Base-by-base conservation (phyloP, 2,329 filamentous ascomycete species). In the Fusarium euwallaceae region DNA sequence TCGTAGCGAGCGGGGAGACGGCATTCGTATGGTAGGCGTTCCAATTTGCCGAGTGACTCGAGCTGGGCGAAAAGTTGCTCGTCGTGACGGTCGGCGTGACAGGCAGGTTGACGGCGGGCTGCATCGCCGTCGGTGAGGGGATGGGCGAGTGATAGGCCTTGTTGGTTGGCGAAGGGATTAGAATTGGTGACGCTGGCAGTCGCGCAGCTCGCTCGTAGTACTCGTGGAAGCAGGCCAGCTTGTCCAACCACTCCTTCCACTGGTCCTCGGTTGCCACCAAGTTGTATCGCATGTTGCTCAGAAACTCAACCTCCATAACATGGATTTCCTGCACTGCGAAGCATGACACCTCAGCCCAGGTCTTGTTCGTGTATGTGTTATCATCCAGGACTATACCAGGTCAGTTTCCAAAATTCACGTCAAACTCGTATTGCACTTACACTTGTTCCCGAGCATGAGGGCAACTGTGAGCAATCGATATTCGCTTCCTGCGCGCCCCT, bases 281-380 rank as follows among this genome's bases (percentile, higher is more conserved):
- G 78, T 94, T 95, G 84, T 98, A 99, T 79, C 96, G 92, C 92
- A 99, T 97, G 83, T 98, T 98, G 87, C 96, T 98, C 73, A 99
- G 87, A 79, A 99, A 99, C 82, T 99, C 97, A n/a, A 99, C 97
- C 82, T 99, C 97, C 97, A 99, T 99, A 53, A 98, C 93, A 82
- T 99, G 97, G 61, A 99, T 98, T 83, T 99, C 97, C 70, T 93
- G 92, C 14, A 98, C 96, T 2, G 94, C 92, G 71, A 99, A 98
- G 53, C 94, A 94, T 1, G 97, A 98, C 12, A 99, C 97, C 79
- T 99, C 97, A 3, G 96, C 97, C 97, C 97, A 99, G 0, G 97
- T 99, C 87, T 98, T 98, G 86, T 99, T 99, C 41, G 97, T 98
- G 84, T 99, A 99, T 0, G 97, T 98, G 82, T 98, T 99, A 83